Evolutionary conservation across 257 asterid genomes (phyloP).

Genomic region (Fraxinus americana): DNA sequence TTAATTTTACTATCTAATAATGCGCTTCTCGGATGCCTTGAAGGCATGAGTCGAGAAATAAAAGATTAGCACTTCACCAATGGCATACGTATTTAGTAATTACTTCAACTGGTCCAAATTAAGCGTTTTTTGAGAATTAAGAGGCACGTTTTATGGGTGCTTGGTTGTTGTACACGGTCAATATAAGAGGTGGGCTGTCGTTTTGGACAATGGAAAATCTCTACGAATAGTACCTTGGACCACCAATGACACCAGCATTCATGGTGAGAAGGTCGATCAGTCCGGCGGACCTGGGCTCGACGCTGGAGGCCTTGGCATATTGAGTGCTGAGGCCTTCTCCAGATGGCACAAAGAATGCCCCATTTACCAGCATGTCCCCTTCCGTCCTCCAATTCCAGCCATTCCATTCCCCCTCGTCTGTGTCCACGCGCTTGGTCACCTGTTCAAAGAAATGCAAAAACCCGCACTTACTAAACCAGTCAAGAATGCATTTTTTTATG

Average conservation of each 20-base stretch:
- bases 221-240: conserved; percentile 44
- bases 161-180: too few relatives aligned
- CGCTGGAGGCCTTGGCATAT: conserved; percentile 53
- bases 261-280: conserved; percentile 59
- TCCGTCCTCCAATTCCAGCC: conserved; percentile 90
- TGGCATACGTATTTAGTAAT: too few relatives aligned
- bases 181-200: too few relatives aligned
- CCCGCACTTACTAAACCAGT: too few relatives aligned
- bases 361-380: conserved; percentile 75
- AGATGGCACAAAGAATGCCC: conserved; percentile 83
- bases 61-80: too few relatives aligned
- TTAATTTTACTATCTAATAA: too few relatives aligned
- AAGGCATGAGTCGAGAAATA: too few relatives aligned
- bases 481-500: too few relatives aligned
- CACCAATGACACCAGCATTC: conserved; percentile 77
- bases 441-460: conserved; percentile 2
- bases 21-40: background rate
- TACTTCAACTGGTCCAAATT: too few relatives aligned
- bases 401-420: conserved; percentile 63
- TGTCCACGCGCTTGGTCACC: conserved; percentile 85
- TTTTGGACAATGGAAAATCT: background rate
- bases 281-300: conserved; percentile 52
- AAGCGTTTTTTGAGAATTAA: too few relatives aligned
- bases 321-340: conserved; percentile 63
- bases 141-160: background rate